These are phyloP conservation scores for Magnolia sinica DNA, from an alignment of 164 flowering plant species.

Conservation along the genomic window DNA sequence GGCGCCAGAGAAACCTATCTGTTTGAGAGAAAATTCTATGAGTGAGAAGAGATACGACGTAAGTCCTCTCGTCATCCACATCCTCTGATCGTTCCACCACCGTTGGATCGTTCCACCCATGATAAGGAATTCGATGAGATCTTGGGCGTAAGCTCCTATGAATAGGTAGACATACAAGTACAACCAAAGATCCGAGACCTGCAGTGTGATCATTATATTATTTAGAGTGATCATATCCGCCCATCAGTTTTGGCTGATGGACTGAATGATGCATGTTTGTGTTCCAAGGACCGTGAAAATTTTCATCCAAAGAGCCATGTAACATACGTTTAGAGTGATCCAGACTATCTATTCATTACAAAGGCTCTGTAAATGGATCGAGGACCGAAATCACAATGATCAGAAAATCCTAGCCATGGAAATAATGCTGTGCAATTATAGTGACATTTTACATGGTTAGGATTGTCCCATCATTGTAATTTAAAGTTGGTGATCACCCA, in stretches of 20 bases:
- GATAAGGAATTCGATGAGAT: conserved; percentile 37
- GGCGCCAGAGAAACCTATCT: conserved; percentile 32
- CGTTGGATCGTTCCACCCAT: conserved; percentile 30
- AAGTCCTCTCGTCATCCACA: conserved; percentile 71
- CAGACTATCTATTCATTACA: too few relatives aligned
- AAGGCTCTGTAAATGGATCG: too few relatives aligned
- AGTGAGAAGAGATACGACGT: conserved; percentile 42
- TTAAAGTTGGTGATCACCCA: too few relatives aligned
- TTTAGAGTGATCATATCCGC: neutral
- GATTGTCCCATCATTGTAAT: too few relatives aligned
- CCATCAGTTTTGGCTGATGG: too few relatives aligned
- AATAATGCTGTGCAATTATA: too few relatives aligned
- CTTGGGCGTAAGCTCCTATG: conserved; percentile 56
- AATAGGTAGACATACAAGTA: conserved; percentile 47
- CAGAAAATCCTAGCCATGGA: too few relatives aligned
- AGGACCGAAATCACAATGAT: too few relatives aligned
- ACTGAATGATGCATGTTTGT: too few relatives aligned
- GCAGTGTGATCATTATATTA: neutral
- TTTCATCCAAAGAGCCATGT: neutral
- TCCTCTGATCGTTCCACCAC: conserved; percentile 82
- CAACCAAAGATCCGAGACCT: conserved; percentile 58
- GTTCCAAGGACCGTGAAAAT: neutral
- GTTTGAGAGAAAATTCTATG: conserved; percentile 34
- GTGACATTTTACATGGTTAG: too few relatives aligned
- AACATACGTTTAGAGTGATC: too few relatives aligned